Conservation (phyloP, 176 grass and related monocot genomes). For the Poa annua region DNA sequence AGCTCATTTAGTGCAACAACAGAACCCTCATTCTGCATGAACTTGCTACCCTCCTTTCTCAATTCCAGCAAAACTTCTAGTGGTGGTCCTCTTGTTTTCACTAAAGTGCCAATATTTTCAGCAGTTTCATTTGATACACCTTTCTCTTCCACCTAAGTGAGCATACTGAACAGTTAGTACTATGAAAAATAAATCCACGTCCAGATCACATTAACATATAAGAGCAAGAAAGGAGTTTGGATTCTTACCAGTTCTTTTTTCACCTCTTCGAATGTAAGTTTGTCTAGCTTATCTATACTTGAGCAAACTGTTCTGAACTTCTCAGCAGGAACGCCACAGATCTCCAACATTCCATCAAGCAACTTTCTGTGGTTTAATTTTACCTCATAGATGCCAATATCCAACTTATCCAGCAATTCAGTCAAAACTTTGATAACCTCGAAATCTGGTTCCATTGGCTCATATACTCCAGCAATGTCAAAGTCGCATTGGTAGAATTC, state of each 20-base stretch:
- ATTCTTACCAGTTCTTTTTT: slow-evolving; percentile 89
- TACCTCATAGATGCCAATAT: slow-evolving; percentile 91
- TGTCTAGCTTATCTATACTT: slow-evolving; percentile 97
- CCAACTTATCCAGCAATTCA: slow-evolving; percentile 82
- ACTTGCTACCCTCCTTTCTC: slow-evolving; percentile 72
- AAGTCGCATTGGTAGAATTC: slow-evolving; percentile 99
- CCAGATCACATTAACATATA: slow-evolving; percentile 24
- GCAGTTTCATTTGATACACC: slow-evolving; percentile 86
- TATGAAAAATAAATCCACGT: slow-evolving; percentile 8
- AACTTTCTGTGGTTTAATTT: slow-evolving; percentile 95
- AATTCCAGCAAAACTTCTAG: slow-evolving; percentile 79
- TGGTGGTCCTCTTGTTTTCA: slow-evolving; percentile 74
- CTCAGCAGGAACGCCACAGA: slow-evolving; percentile 89
- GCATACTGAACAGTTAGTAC: slow-evolving; percentile 3
- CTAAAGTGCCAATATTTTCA: slow-evolving; percentile 80
- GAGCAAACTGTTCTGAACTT: slow-evolving; percentile 99
- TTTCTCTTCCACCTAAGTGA: slow-evolving; percentile 85
- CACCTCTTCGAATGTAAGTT: slow-evolving; percentile 87
- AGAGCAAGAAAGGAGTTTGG: not conserved
- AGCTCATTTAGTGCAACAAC: slow-evolving; percentile 81
- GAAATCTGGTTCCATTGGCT: slow-evolving; percentile 90
- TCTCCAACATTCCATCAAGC: slow-evolving; percentile 95
- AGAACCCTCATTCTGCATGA: slow-evolving; percentile 73
- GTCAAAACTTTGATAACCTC: slow-evolving; percentile 92
- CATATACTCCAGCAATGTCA: slow-evolving; percentile 87